Evolutionary conservation across 768 basidiomycete genomes (phyloP).

Genomic region (Suillus fuscotomentosus): DNA sequence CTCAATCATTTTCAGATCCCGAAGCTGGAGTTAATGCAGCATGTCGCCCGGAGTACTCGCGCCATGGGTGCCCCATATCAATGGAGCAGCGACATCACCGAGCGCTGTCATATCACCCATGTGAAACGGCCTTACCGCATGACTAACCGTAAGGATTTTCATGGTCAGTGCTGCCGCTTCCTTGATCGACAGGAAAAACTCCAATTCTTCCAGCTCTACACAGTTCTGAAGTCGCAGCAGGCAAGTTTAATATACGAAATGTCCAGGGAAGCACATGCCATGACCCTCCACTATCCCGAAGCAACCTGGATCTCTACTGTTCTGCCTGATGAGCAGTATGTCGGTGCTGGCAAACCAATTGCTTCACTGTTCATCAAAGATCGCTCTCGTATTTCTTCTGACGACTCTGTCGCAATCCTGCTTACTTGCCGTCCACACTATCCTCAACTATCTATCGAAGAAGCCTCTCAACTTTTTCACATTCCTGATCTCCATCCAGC

Average conservation of each 20-base stretch:
- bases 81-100: conserved; percentile 13
- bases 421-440: conserved; percentile 1
- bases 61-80: conserved; percentile 26
- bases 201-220: conserved; percentile 6
- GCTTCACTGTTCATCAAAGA: conserved; percentile 5
- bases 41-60: conserved; percentile 19
- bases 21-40: not conserved
- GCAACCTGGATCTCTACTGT: conserved; percentile 2
- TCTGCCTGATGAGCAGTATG: conserved; percentile 2
- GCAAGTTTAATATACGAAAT: conserved; percentile 3
- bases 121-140: conserved; percentile 3
- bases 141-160: conserved; percentile 3
- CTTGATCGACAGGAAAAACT: conserved; percentile 11
- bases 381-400: not conserved
- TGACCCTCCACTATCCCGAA: conserved; percentile 3
- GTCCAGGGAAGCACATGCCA: not conserved
- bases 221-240: conserved; percentile 1
- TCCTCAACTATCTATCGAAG: conserved; percentile 1
- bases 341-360: not conserved
- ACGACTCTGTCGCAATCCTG: not conserved
- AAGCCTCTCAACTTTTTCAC: not conserved
- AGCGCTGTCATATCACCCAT: conserved; percentile 12
- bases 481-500: conserved; percentile 8
- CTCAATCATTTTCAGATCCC: conserved; percentile 8
- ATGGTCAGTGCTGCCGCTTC: conserved; percentile 9